These are phyloP conservation scores for Ceratobasidium sp. DNA, from an alignment of 1,284 basidiomycete genomes.

Conservation along the genomic window DNA sequence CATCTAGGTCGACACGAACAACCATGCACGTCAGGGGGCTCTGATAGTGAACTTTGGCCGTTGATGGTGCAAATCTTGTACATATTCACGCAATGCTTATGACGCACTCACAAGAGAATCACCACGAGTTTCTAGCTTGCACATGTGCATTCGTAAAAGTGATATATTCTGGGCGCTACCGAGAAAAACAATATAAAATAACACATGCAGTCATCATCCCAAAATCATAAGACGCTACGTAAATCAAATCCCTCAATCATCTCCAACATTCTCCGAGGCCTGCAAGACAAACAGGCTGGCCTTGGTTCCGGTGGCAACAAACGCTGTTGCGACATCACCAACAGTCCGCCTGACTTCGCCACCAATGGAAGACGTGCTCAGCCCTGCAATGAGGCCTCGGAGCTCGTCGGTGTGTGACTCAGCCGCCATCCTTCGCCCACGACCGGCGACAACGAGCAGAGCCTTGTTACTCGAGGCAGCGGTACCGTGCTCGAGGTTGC, in stretches of 20 bases:
- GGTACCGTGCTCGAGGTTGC: constrained; percentile 45
- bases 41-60: constrained; percentile 7
- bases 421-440: constrained; percentile 53
- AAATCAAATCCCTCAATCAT: constrained; percentile 20
- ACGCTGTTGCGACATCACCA: constrained; percentile 55
- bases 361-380: constrained; percentile 64
- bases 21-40: not conserved
- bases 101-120: not conserved
- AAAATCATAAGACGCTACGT: not conserved
- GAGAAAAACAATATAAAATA: constrained; percentile 8
- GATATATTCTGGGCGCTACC: not conserved
- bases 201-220: not conserved
- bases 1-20: not conserved
- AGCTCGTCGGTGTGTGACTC: constrained; percentile 52
- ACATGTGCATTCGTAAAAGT: not conserved
- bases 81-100: constrained; percentile 8
- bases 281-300: constrained; percentile 75
- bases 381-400: constrained; percentile 52
- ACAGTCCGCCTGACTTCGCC: constrained; percentile 58
- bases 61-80: constrained; percentile 10
- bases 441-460: constrained; percentile 57
- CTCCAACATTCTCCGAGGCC: constrained; percentile 51
- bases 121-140: not conserved
- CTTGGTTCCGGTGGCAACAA: constrained; percentile 61
- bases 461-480: constrained; percentile 54